Percentiles rank a stretch among this genome's conserved stretches.
Evolutionary conservation across 305 asterid genomes (phyloP).

Genomic region (Stenogyne calaminthoides): DNA sequence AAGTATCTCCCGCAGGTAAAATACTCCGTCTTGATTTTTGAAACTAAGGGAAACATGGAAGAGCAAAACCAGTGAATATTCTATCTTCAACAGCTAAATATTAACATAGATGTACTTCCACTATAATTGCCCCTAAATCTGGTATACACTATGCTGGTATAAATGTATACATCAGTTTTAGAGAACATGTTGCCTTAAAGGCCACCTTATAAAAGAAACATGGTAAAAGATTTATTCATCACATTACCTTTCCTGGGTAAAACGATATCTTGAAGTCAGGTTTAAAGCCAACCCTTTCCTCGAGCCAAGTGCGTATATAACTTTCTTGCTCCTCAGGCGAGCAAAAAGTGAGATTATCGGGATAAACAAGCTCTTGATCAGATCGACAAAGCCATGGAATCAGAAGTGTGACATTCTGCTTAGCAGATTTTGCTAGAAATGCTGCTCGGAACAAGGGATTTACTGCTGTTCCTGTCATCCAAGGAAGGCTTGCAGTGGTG

Average conservation of each 20-base stretch:
- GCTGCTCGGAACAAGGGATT: conserved; percentile 99
- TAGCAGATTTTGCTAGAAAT: conserved; percentile 75
- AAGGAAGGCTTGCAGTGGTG: conserved; percentile 99
- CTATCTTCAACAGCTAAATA: background rate
- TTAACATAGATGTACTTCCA: background rate
- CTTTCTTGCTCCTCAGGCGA: conserved; percentile 95
- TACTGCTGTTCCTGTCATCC: conserved; percentile 99
- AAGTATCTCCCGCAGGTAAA: conserved; percentile 95
- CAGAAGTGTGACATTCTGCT: conserved; percentile 90
- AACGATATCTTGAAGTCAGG: conserved; percentile 90
- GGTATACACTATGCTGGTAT: conserved; percentile 1
- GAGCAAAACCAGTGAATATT: conserved; percentile 20
- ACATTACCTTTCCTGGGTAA: conserved; percentile 94
- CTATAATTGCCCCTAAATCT: background rate
- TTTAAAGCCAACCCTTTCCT: conserved; percentile 94
- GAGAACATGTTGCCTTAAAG: background rate
- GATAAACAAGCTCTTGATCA: conserved; percentile 96
- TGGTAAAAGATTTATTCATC: conserved; percentile 3
- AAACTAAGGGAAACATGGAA: conserved; percentile 49
- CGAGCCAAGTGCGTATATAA: conserved; percentile 92
- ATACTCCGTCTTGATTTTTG: conserved; percentile 89
- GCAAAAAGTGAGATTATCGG: conserved; percentile 75
- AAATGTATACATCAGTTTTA: conserved; percentile 12
- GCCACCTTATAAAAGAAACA: background rate
- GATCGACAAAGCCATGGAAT: conserved; percentile 98